Evolutionary conservation across 1,284 basidiomycete genomes (phyloP), one percentile per base, ranked within the genome.

Genomic region (Cryptococcus sp.): DNA sequence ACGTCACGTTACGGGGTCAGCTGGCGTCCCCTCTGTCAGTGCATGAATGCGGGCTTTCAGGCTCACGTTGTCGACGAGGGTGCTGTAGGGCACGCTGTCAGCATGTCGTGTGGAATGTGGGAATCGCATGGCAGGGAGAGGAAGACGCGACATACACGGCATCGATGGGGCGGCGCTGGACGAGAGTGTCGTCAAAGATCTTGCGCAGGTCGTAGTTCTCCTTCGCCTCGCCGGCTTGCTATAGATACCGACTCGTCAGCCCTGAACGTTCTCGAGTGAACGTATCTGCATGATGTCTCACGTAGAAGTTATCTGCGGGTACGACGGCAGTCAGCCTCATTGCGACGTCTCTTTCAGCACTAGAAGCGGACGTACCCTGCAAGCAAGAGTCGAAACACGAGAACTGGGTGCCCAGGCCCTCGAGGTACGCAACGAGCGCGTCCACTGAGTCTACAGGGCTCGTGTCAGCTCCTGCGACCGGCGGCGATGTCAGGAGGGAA

Each of bases 321-420:
- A 46, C 12, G 20, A 8, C 44, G 43, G 40, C 6, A 8, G 11
- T 18, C 38, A 45, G 9, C 40, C 16, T 47, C 16, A 4, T 13
- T 23, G 15, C n/a, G n/a, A 16, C 21, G 28, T 8, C 24, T 18
- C 12, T 23, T 11, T 48, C 13, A 2, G 43, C 11, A 37, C 9
- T 56, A n/a, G 28, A 33, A 33, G 28, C 28, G 28, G 28, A 64
- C 61, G 59, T 57, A 65, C 63, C 68, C 66, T 83, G 82, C 40
- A 84, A 73, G 12, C 81, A 81, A 0, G 81, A 80, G 63, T 83
- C 82, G 59, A 84, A 84, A 43, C 82, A 77, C 15, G 79, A 80
- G 75, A 85, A 84, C 60, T 81, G 80, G 6, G 78, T 77, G n/a
- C 75, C 79, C 45, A 81, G 73, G 0, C 75, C 65, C 45, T 73